A percentile compares a stretch with the other conserved stretches of the same genome.
phyloP scores from a whole-genome alignment of 352 stramenopile genomes.

The Globisporangium megalacanthum region DNA sequence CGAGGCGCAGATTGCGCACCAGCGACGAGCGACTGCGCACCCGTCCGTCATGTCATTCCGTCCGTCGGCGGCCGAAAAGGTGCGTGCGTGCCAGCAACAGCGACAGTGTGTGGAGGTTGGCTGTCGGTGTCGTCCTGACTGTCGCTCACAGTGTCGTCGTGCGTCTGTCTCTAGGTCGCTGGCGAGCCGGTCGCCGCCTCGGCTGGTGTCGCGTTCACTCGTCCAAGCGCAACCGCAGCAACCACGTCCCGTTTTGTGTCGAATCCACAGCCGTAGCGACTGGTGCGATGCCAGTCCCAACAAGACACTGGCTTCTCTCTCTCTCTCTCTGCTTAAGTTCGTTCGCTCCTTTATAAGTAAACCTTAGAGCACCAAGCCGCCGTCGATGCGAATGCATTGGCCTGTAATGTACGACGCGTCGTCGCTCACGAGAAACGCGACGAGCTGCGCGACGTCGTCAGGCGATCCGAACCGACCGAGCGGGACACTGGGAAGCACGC shows the following conservation, averaged over 20 bases:
- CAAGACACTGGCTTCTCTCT: neutral
- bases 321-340: neutral
- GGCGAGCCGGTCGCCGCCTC: neutral
- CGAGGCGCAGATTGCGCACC: constrained; percentile 74
- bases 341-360: too few species aligned
- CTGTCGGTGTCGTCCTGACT: too few species aligned
- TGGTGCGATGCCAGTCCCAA: too few species aligned
- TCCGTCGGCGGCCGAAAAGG: constrained; percentile 34
- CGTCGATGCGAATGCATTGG: constrained; percentile 77
- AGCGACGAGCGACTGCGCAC: constrained; percentile 52
- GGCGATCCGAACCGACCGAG: constrained; percentile 57
- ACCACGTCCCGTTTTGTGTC: constrained; percentile 8
- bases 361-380: constrained; percentile 62
- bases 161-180: neutral
- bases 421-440: constrained; percentile 73
- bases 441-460: constrained; percentile 74
- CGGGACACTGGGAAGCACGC: constrained; percentile 42
- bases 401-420: constrained; percentile 82
- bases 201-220: neutral
- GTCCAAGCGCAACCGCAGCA: neutral
- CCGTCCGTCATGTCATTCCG: constrained; percentile 66
- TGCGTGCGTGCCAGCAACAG: neutral
- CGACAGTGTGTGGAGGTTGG: too few species aligned
- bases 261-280: constrained; percentile 14
- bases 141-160: too few species aligned